Base-by-base conservation (phyloP, 306 rosid species). In the Canavalia gladiata region DNA sequence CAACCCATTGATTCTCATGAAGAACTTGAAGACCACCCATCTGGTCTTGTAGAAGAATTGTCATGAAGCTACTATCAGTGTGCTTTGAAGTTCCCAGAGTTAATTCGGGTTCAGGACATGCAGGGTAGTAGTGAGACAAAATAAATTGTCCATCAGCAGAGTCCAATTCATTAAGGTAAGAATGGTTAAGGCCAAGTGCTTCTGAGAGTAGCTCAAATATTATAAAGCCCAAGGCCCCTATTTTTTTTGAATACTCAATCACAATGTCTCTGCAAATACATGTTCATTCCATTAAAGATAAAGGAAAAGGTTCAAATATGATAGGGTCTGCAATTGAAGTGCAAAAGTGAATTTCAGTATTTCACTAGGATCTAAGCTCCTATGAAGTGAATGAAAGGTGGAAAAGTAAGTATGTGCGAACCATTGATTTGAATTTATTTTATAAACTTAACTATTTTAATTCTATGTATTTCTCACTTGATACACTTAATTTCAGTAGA, bases 1-100 rank as follows among this genome's bases (percentile, higher is more conserved):
- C 6, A 42, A 85, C 8, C 85, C 85, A 81, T 6, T 68, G 55
- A 45, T 67, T 52, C 37, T 74, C 46, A 41, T 63, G 72, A 0
- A 83, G 64, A 80, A 85, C 69, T 83, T 89, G 89, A 49, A 89
- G 90, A 3, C 89, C 92, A 3, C 92, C 92, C 1, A 85, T 57
- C 18, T 85, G 85, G 30, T 89, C 88, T 83, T 89, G 88, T 3
- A 87, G 79, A 67, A 89, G 89, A 47, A 89, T 46, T 1, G 90
- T 85, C 56, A 89, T 6, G 69, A 83, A 85, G 57, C 10, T 43
- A 50, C 0, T 11, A 76, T 85, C 90, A 3, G 83, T 5, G 63
- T 87, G 92, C 50, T 64, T 77, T 13, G 43, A 12, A 13, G 63
- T 4, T 1, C 85, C 80, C 50, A 76, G 11, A 30, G 88, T 72